A percentile compares a stretch with the other conserved stretches of the same genome.
phyloP scores from a whole-genome alignment of 2,329 filamentous ascomycete species.

The Aspergillus texensis region DNA sequence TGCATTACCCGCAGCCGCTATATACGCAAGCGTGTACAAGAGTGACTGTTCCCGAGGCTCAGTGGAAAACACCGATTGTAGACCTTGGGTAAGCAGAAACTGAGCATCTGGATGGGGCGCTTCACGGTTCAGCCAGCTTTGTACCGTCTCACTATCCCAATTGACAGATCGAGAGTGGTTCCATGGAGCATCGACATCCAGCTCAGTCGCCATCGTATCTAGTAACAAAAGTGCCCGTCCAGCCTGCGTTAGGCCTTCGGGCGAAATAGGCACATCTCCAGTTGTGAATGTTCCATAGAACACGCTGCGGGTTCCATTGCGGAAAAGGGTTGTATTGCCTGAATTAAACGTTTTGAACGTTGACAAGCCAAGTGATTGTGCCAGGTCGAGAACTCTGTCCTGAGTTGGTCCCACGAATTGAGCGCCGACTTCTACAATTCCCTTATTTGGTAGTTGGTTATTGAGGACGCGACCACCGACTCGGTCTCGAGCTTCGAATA shows the following conservation, averaged over 20 bases:
- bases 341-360: slow-evolving; percentile 14
- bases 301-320: not conserved
- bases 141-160: slow-evolving; percentile 6
- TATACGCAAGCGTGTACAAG: slow-evolving; percentile 5
- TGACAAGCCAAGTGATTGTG: slow-evolving; percentile 20
- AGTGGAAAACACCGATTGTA: slow-evolving; percentile 12
- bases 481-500: slow-evolving; percentile 23
- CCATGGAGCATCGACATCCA: slow-evolving; percentile 3
- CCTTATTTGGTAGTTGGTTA: slow-evolving; percentile 16
- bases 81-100: slow-evolving; percentile 6
- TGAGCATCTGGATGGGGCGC: slow-evolving; percentile 16
- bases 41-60: slow-evolving; percentile 5
- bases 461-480: slow-evolving; percentile 23
- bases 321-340: slow-evolving; percentile 1
- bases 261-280: not conserved
- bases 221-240: not conserved
- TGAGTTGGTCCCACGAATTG: slow-evolving; percentile 31
- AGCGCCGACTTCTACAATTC: slow-evolving; percentile 28
- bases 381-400: slow-evolving; percentile 23
- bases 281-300: not conserved
- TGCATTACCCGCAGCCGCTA: slow-evolving; percentile 7
- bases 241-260: not conserved
- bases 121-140: not conserved
- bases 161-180: not conserved
- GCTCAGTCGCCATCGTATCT: slow-evolving; percentile 1